Conservation (phyloP, 768 basidiomycete species). For the Suillus subalutaceus region DNA sequence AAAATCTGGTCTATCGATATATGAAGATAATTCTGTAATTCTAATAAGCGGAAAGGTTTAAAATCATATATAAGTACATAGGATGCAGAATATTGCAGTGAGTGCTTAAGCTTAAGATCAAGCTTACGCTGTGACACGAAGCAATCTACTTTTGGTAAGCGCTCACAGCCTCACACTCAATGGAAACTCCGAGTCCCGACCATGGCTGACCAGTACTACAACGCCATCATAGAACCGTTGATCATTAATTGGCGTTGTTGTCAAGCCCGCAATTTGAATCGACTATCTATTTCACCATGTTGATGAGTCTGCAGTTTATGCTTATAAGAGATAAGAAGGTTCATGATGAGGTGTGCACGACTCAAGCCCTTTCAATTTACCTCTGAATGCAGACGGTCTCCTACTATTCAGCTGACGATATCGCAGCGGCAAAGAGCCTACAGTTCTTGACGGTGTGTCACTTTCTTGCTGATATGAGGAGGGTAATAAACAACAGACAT, state of each 20-base stretch:
- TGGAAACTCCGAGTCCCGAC: no score
- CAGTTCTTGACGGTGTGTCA: background rate
- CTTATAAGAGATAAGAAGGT: background rate
- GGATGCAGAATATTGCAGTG: no score
- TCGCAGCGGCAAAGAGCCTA: background rate
- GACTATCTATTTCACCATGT: background rate
- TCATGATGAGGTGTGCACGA: background rate
- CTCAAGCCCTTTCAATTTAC: background rate
- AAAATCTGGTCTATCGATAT: no score
- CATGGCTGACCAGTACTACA: conserved; percentile 29
- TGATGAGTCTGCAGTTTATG: background rate
- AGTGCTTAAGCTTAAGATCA: no score
- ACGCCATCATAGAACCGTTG: no score
- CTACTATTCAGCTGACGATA: background rate
- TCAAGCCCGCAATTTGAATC: background rate
- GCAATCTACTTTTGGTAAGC: background rate
- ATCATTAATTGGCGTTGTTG: no score
- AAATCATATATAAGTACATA: no score
- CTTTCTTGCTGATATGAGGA: background rate
- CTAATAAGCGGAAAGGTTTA: no score
- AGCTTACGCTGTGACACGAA: no score
- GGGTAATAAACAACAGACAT: background rate
- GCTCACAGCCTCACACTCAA: no score
- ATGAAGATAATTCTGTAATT: no score
- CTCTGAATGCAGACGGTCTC: background rate